Conservation (phyloP, 164 flowering plant species). For the Stephania japonica region DNA sequence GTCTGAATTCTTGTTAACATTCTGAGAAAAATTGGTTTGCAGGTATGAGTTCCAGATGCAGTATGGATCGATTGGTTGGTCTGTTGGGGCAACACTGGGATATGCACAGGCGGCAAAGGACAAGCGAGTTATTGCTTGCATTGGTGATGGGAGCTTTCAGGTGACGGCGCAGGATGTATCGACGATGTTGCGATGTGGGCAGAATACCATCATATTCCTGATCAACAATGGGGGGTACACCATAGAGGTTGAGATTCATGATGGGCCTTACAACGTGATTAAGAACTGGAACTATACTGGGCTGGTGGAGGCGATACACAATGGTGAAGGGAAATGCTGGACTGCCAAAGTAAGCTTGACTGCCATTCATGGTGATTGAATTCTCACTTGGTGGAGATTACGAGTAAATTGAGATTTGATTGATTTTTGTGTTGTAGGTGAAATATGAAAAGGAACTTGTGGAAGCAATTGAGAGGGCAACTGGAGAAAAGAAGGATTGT, state of each 20-base stretch:
- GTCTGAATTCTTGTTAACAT: too few species aligned
- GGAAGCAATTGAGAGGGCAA: slow-evolving; percentile 55
- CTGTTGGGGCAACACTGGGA: slow-evolving; percentile 90
- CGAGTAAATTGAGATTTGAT: background rate
- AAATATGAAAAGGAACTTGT: slow-evolving; percentile 51
- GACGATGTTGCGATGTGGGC: slow-evolving; percentile 68
- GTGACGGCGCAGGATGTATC: slow-evolving; percentile 81
- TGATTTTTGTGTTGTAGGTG: slow-evolving; percentile 34
- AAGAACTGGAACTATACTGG: slow-evolving; percentile 86
- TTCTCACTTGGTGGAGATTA: background rate
- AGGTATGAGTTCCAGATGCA: slow-evolving; percentile 87
- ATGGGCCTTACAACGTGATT: slow-evolving; percentile 84
- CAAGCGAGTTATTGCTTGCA: slow-evolving; percentile 79
- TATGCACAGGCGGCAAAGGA: slow-evolving; percentile 74
- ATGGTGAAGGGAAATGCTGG: slow-evolving; percentile 77
- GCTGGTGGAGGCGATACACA: slow-evolving; percentile 60
- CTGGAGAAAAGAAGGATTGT: slow-evolving; percentile 46
- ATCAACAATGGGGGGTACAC: slow-evolving; percentile 91
- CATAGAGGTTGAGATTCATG: slow-evolving; percentile 72
- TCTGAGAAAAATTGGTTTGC: slow-evolving; percentile 7
- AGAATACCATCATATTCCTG: slow-evolving; percentile 66
- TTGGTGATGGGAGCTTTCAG: slow-evolving; percentile 97
- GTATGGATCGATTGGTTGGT: slow-evolving; percentile 92
- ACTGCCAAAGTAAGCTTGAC: slow-evolving; percentile 46
- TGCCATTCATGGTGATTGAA: too few species aligned